phyloP scores from a whole-genome alignment of 73 alveolate species.

The Durusdinium trenchii region DNA sequence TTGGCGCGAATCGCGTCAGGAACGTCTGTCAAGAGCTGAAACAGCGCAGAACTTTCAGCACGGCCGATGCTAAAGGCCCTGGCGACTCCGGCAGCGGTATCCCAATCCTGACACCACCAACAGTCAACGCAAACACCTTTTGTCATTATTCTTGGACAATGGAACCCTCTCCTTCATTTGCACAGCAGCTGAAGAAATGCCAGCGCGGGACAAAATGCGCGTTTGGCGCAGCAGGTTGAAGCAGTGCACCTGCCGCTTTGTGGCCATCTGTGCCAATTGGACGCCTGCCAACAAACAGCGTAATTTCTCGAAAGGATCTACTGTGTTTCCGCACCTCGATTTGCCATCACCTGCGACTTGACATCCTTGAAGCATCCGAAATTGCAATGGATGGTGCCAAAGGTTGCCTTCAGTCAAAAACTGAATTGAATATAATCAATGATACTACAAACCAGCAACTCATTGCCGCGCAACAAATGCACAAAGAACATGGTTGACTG shows the following conservation, averaged over 20 bases:
- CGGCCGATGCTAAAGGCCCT: not conserved
- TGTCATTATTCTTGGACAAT: not conserved
- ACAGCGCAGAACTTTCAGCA: not conserved
- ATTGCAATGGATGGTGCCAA: not conserved
- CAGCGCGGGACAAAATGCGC: not conserved
- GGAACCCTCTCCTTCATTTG: not conserved
- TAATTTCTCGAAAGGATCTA: not conserved
- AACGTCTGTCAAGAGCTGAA: not conserved
- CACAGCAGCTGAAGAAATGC: not conserved
- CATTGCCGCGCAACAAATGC: not conserved
- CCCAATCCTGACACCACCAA: not conserved
- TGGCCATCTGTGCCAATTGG: not conserved
- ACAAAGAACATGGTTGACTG: not conserved
- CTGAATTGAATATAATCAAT: not conserved
- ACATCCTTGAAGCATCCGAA: not conserved
- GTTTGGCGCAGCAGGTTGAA: not conserved
- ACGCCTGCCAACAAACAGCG: not conserved
- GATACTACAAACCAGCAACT: not conserved
- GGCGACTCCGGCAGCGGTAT: not conserved
- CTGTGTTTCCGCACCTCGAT: not conserved
- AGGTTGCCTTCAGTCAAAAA: not conserved
- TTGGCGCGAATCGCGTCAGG: not conserved
- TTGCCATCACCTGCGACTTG: not conserved
- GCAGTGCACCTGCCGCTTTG: not conserved
- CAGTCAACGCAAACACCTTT: too few species aligned